Conservation (phyloP, 495 filamentous ascomycete species). For the Cercophora scortea region DNA sequence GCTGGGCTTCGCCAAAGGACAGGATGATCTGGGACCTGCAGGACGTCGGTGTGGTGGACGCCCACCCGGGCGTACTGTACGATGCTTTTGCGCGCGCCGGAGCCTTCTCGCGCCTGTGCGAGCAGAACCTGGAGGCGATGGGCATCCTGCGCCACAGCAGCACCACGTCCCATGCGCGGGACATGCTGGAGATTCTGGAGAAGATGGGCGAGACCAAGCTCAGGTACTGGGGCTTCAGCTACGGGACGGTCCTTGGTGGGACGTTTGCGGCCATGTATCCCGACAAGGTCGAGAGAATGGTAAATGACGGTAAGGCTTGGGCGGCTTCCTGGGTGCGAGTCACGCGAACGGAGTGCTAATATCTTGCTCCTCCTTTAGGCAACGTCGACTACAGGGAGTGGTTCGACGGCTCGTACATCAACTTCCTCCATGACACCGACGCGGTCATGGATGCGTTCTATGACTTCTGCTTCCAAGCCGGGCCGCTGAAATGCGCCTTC, state of each 20-base stretch:
- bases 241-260: conserved; percentile 44
- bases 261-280: conserved; percentile 47
- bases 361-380: conserved; percentile 8
- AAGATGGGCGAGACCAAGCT: conserved; percentile 32
- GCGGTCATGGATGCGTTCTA: conserved; percentile 48
- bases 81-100: conserved; percentile 31
- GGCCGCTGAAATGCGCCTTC: conserved; percentile 40
- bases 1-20: conserved; percentile 29
- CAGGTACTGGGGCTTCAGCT: conserved; percentile 49
- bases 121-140: conserved; percentile 15
- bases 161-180: conserved; percentile 32
- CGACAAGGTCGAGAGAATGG: conserved; percentile 37
- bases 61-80: conserved; percentile 31
- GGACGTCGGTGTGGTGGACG: conserved; percentile 28
- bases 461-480: conserved; percentile 42
- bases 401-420: conserved; percentile 37
- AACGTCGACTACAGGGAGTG: conserved; percentile 43
- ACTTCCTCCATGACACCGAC: conserved; percentile 44
- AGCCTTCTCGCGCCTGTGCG: conserved; percentile 29
- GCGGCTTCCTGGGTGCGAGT: too few relatives aligned
- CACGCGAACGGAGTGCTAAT: too few relatives aligned
- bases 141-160: conserved; percentile 27
- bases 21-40: conserved; percentile 28
- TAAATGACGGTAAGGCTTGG: conserved; percentile 35
- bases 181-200: conserved; percentile 34